Evolutionary conservation across 2,329 filamentous ascomycete species (phyloP).

Genomic region (Ilyonectria mors-panacis): DNA sequence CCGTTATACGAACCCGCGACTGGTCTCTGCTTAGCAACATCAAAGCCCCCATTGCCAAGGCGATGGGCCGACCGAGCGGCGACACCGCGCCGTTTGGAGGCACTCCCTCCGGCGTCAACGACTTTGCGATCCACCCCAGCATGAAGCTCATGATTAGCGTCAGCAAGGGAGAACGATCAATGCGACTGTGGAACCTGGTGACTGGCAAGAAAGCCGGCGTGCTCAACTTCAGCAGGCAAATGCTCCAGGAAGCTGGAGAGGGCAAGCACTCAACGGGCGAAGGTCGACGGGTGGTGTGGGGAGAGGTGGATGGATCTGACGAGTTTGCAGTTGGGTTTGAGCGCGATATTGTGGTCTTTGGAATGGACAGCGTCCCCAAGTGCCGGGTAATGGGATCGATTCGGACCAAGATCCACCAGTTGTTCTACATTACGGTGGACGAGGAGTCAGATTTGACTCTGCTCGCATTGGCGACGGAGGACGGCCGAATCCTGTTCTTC

Average conservation of each 20-base stretch:
- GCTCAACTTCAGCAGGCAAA: slow-evolving; percentile 82
- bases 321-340: slow-evolving; percentile 95
- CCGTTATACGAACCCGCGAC: slow-evolving; percentile 88
- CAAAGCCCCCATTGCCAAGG: slow-evolving; percentile 88
- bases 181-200: slow-evolving; percentile 96
- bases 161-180: slow-evolving; percentile 88
- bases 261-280: slow-evolving; percentile 84
- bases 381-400: slow-evolving; percentile 79
- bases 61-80: slow-evolving; percentile 84
- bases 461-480: slow-evolving; percentile 88
- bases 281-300: slow-evolving; percentile 87
- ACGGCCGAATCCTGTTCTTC: slow-evolving; percentile 89
- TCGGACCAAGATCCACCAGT: slow-evolving; percentile 85
- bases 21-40: slow-evolving; percentile 91
- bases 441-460: slow-evolving; percentile 59
- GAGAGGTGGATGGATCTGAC: slow-evolving; percentile 76
- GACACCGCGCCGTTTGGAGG: slow-evolving; percentile 89
- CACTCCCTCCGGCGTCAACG: slow-evolving; percentile 90
- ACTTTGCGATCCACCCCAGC: slow-evolving; percentile 95
- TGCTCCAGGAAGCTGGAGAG: slow-evolving; percentile 83
- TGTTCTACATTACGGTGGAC: slow-evolving; percentile 78
- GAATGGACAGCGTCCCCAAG: slow-evolving; percentile 87
- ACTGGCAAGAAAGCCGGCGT: slow-evolving; percentile 97
- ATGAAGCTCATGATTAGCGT: slow-evolving; percentile 98
- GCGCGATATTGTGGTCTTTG: slow-evolving; percentile 86